Evolutionary conservation across 805 yeast species (phyloP).

Genomic region (Komagataella pseudopastoris): DNA sequence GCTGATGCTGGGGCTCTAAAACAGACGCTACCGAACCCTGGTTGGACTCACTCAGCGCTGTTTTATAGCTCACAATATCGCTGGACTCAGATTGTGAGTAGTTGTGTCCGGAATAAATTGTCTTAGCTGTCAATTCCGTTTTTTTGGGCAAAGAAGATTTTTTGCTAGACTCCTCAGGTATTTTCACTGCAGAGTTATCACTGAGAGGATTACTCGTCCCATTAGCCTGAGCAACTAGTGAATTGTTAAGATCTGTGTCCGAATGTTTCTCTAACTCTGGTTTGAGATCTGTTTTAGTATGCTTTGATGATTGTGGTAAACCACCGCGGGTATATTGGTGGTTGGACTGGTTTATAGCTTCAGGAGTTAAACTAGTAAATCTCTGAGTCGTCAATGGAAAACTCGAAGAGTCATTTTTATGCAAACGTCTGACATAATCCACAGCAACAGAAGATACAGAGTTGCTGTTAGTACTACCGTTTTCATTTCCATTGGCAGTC

Average conservation of each 20-base stretch:
- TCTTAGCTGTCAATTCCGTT: neutral
- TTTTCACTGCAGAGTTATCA: neutral
- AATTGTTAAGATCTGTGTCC: neutral
- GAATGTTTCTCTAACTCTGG: neutral
- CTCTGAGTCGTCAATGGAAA: slow-evolving; percentile 5
- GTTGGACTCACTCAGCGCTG: neutral
- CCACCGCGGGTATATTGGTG: neutral
- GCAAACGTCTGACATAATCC: slow-evolving; percentile 4
- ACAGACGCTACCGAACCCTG: neutral
- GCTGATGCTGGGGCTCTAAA: neutral
- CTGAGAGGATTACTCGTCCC: neutral
- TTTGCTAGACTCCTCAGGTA: neutral
- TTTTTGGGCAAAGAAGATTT: neutral
- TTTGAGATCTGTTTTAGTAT: neutral
- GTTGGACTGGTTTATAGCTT: slow-evolving; percentile 3
- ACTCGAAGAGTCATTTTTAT: slow-evolving; percentile 5
- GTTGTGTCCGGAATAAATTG: neutral
- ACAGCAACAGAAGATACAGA: slow-evolving; percentile 1
- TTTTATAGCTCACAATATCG: neutral
- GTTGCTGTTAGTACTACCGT: neutral
- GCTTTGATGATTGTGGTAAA: neutral
- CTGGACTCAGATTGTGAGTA: neutral
- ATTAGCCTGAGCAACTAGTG: neutral
- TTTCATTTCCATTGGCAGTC: neutral
- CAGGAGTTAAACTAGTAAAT: slow-evolving; percentile 3